These are phyloP conservation scores for Leucoagaricus sp. DNA, from an alignment of 1,284 basidiomycete genomes.

Conservation along the genomic window DNA sequence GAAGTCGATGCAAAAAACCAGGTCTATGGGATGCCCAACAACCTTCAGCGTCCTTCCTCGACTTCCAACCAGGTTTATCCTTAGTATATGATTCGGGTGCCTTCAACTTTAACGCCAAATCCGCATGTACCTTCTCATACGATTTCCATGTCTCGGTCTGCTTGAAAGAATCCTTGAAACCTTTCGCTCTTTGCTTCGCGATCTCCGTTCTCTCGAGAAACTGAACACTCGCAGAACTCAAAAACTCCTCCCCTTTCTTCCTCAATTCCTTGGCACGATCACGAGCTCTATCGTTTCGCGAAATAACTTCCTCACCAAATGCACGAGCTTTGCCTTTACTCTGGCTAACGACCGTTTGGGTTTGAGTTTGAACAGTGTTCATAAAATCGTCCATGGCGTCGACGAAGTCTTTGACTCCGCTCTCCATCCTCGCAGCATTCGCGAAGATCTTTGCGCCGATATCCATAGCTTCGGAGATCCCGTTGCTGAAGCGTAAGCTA, in stretches of 20 bases:
- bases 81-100: constrained; percentile 19
- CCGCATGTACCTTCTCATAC: constrained; percentile 38
- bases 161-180: constrained; percentile 40
- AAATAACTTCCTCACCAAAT: constrained; percentile 47
- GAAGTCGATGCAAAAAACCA: neutral
- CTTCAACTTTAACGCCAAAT: constrained; percentile 35
- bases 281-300: constrained; percentile 58
- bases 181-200: constrained; percentile 51
- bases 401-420: constrained; percentile 54
- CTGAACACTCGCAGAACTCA: constrained; percentile 24
- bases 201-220: constrained; percentile 27
- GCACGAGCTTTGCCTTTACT: constrained; percentile 47
- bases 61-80: constrained; percentile 14
- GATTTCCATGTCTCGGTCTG: constrained; percentile 36
- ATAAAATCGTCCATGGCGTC: constrained; percentile 64
- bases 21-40: neutral
- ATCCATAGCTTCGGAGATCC: constrained; percentile 54
- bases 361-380: constrained; percentile 49
- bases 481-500: constrained; percentile 45
- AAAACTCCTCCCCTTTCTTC: constrained; percentile 38
- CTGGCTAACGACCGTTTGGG: constrained; percentile 44
- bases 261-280: constrained; percentile 59
- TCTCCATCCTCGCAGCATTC: constrained; percentile 41
- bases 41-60: neutral
- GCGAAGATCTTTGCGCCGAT: constrained; percentile 42